A percentile compares a stretch with the other conserved stretches of the same genome.
These are phyloP conservation scores for Thraustochytrium sp. DNA, from an alignment of 352 stramenopile genomes.

Conservation along the genomic window DNA sequence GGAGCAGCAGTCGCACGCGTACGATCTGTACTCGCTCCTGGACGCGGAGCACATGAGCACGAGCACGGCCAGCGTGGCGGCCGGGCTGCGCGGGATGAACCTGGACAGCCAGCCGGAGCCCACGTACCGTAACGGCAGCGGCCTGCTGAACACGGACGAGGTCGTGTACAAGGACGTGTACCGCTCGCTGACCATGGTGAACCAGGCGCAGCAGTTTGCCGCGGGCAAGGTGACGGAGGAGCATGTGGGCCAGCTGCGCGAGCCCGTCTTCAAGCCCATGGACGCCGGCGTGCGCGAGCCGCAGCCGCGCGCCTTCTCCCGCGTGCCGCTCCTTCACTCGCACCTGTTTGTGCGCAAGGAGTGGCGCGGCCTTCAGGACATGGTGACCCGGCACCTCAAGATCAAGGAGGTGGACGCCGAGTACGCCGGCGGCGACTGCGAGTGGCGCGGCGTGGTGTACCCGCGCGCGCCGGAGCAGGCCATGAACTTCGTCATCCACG, in stretches of 20 bases:
- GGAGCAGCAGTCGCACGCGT: not conserved
- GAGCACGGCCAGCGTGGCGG: not conserved
- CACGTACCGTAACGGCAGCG: not conserved
- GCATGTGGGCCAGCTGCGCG: not conserved
- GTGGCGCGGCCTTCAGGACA: not conserved
- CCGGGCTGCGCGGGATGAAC: not conserved
- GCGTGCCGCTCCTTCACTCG: conserved; percentile 9
- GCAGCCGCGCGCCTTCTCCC: not conserved
- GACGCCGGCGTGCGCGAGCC: not conserved
- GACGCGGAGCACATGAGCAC: conserved; percentile 3
- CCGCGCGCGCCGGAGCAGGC: not conserved
- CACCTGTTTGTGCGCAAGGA: conserved; percentile 12
- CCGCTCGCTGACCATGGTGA: not conserved
- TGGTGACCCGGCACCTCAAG: not conserved
- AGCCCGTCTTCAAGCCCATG: not conserved
- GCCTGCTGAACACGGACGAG: not conserved
- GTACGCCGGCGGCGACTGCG: not conserved
- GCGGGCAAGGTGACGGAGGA: not conserved
- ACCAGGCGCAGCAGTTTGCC: not conserved
- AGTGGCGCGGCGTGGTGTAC: conserved; percentile 26
- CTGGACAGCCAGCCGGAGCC: not conserved
- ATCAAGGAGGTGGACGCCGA: conserved; percentile 5
- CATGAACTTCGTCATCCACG: conserved; percentile 8
- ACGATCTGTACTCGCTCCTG: conserved; percentile 23
- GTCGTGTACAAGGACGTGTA: conserved; percentile 34